A percentile compares a stretch with the other conserved stretches of the same genome.
Evolutionary conservation across 805 yeast genomes (phyloP).

Genomic region (Sungouiella blattae): DNA sequence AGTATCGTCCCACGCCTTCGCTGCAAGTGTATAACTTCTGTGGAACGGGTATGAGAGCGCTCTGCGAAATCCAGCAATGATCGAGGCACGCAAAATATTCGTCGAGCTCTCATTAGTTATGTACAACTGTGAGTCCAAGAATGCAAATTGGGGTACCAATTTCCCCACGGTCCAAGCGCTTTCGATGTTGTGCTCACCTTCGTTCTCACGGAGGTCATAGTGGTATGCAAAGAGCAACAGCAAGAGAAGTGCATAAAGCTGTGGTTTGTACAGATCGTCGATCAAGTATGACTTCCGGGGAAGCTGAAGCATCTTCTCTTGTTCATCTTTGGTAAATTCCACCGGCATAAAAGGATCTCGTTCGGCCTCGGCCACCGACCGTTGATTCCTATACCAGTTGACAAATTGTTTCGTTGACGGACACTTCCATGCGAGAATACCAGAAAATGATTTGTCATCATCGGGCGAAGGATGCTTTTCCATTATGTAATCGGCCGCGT

Average conservation of each 20-base stretch:
- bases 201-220: conserved; percentile 73
- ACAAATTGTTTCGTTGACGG: conserved; percentile 43
- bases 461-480: conserved; percentile 55
- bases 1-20: conserved; percentile 73
- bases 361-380: conserved; percentile 20
- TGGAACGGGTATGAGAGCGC: conserved; percentile 78
- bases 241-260: conserved; percentile 60
- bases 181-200: conserved; percentile 71
- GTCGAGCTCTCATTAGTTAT: conserved; percentile 20
- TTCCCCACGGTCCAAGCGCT: conserved; percentile 95
- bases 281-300: conserved; percentile 63
- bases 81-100: conserved; percentile 47
- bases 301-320: conserved; percentile 62
- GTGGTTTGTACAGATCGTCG: conserved; percentile 43
- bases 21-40: conserved; percentile 59
- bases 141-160: conserved; percentile 71
- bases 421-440: conserved; percentile 50
- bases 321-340: conserved; percentile 58
- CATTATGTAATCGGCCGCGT: conserved; percentile 75
- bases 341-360: conserved; percentile 34
- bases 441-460: conserved; percentile 45
- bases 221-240: conserved; percentile 68
- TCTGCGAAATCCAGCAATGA: conserved; percentile 64
- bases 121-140: conserved; percentile 59
- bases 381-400: conserved; percentile 45